These are phyloP conservation scores for Maudiozyma humilis DNA, from an alignment of 1,139 yeast genomes.

Conservation along the genomic window DNA sequence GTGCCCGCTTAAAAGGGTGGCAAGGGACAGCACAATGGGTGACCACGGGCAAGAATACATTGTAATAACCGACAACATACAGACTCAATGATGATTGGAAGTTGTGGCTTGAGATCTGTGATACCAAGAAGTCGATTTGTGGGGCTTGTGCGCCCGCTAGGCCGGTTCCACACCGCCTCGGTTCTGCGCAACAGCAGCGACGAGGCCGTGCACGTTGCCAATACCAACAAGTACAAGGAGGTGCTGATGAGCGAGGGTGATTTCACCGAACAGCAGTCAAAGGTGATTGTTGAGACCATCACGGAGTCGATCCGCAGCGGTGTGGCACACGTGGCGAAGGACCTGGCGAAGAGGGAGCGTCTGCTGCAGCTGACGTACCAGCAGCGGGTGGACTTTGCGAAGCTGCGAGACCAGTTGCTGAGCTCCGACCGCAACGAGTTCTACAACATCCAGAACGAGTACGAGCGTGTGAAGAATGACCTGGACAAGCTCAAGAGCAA, in stretches of 20 bases:
- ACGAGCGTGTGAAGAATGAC: constrained; percentile 76
- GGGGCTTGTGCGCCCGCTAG: too few relatives aligned
- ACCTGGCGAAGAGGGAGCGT: constrained; percentile 73
- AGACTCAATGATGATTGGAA: too few relatives aligned
- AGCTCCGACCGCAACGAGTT: constrained; percentile 84
- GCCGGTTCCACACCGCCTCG: too few relatives aligned
- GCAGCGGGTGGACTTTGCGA: constrained; percentile 93
- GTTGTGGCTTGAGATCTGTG: too few relatives aligned
- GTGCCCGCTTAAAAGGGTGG: too few relatives aligned
- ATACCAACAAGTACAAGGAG: constrained; percentile 25
- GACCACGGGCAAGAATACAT: too few relatives aligned
- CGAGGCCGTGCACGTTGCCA: constrained; percentile 25
- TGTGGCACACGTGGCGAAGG: constrained; percentile 61
- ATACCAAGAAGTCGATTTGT: background rate
- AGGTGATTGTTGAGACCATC: constrained; percentile 68
- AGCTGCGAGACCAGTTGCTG: constrained; percentile 81
- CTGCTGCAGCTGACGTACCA: constrained; percentile 81
- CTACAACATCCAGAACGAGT: constrained; percentile 74
- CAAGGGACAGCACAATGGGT: too few relatives aligned
- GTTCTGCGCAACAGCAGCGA: constrained; percentile 14
- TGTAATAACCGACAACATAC: too few relatives aligned
- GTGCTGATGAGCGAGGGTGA: constrained; percentile 51
- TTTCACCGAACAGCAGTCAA: constrained; percentile 69
- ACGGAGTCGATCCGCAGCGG: constrained; percentile 77
- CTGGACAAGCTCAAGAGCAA: constrained; percentile 77